A percentile compares a stretch with the other conserved stretches of the same genome.
phyloP scores from a whole-genome alignment of 1,139 yeast genomes.

The Candida anutae region DNA sequence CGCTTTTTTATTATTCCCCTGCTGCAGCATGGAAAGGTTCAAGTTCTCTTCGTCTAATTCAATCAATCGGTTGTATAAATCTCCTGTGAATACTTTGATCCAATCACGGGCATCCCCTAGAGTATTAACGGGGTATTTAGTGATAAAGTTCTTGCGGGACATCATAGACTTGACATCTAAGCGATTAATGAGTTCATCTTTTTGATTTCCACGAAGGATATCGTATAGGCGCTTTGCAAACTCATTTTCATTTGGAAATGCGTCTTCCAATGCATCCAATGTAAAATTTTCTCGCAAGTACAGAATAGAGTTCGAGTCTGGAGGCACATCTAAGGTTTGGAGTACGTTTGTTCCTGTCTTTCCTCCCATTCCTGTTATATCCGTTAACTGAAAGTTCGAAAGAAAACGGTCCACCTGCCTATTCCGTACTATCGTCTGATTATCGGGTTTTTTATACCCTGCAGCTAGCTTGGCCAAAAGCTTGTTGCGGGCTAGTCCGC shows the following conservation, averaged over 20 bases:
- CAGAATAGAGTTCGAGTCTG: slow-evolving; percentile 30
- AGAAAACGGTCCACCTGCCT: slow-evolving; percentile 45
- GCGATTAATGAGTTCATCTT: slow-evolving; percentile 46
- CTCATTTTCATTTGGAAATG: slow-evolving; percentile 30
- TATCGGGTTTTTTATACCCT: slow-evolving; percentile 76
- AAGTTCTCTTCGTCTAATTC: slow-evolving; percentile 69
- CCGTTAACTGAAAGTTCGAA: slow-evolving; percentile 54
- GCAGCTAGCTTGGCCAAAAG: slow-evolving; percentile 85
- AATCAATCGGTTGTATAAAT: slow-evolving; percentile 57
- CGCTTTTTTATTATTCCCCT: slow-evolving; percentile 11
- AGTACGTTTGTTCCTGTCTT: slow-evolving; percentile 64
- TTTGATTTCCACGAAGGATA: slow-evolving; percentile 57
- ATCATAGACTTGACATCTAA: slow-evolving; percentile 79
- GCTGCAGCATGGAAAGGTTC: slow-evolving; percentile 19
- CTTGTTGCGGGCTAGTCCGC: slow-evolving; percentile 75
- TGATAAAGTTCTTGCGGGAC: slow-evolving; percentile 72
- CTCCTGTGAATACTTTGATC: slow-evolving; percentile 80
- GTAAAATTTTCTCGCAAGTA: slow-evolving; percentile 42
- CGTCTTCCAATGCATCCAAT: slow-evolving; percentile 23
- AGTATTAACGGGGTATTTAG: slow-evolving; percentile 41
- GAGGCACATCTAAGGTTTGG: slow-evolving; percentile 37
- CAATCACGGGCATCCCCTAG: slow-evolving; percentile 62
- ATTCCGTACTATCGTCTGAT: slow-evolving; percentile 67
- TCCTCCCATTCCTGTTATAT: slow-evolving; percentile 90
- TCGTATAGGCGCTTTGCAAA: slow-evolving; percentile 46